A percentile compares a stretch with the other conserved stretches of the same genome.
Evolutionary conservation across 75 land plant species (phyloP).

Genomic region (Picea glauca): DNA sequence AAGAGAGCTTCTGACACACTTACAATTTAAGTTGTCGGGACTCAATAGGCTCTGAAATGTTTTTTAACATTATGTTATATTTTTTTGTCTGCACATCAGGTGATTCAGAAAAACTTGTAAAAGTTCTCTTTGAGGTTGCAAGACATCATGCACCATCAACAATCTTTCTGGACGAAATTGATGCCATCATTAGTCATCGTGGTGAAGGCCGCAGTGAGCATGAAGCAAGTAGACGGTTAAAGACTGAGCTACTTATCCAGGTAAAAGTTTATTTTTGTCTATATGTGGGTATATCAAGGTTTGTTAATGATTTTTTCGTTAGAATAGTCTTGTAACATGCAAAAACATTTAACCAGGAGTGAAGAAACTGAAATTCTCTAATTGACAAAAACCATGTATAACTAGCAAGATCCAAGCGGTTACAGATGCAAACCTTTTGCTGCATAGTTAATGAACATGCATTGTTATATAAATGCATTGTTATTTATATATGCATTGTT

Average conservation of each 20-base stretch:
- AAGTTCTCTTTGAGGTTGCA: conserved; percentile 92
- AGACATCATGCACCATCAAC: conserved; percentile 98
- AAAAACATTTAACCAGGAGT: neutral
- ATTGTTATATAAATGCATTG: too few species aligned
- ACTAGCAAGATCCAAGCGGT: neutral
- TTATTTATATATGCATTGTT: too few species aligned
- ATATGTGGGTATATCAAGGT: conserved; percentile 2
- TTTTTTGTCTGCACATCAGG: conserved; percentile 35
- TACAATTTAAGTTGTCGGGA: neutral
- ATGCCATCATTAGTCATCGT: conserved; percentile 93
- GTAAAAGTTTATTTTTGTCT: conserved; percentile 19
- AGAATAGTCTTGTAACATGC: neutral
- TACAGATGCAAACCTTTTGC: neutral
- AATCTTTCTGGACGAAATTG: conserved; percentile 98
- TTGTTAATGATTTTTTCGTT: neutral
- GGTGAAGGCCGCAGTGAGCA: conserved; percentile 98
- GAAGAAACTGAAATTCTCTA: neutral
- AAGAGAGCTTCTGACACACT: neutral
- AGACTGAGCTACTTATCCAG: conserved; percentile 98
- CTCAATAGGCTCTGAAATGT: neutral
- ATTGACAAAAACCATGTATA: neutral
- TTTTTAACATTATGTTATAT: neutral
- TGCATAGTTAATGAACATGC: too few species aligned
- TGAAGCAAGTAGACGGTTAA: conserved; percentile 95
- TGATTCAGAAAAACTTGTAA: conserved; percentile 94